A percentile compares a stretch with the other conserved stretches of the same genome.
Conservation (phyloP, 805 yeast species). For the Candida argentea region DNA sequence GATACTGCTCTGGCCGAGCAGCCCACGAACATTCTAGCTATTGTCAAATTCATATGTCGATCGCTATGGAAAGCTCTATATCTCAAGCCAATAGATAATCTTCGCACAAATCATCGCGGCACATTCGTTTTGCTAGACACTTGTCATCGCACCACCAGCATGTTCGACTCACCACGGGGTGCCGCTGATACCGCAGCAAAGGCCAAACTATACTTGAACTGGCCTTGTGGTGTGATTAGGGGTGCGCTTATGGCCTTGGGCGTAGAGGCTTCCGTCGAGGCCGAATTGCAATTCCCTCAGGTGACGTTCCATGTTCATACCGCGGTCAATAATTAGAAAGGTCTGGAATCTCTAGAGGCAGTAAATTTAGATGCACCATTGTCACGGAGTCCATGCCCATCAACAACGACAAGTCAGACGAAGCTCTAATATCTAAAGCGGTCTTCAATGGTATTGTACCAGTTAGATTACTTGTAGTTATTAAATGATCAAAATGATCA, state of each 20-base stretch:
- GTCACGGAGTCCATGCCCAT: too few species aligned
- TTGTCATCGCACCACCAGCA: slow-evolving; percentile 42
- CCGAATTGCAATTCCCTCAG: slow-evolving; percentile 56
- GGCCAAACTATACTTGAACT: slow-evolving; percentile 46
- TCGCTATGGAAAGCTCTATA: slow-evolving; percentile 81
- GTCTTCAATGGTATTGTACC: too few species aligned
- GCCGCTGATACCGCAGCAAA: slow-evolving; percentile 33
- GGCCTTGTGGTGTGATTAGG: slow-evolving; percentile 67
- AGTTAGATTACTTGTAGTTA: too few species aligned
- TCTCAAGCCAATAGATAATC: slow-evolving; percentile 82
- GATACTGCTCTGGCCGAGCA: slow-evolving; percentile 17
- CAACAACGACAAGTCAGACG: too few species aligned
- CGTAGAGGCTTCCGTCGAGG: slow-evolving; percentile 51
- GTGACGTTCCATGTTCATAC: slow-evolving; percentile 72
- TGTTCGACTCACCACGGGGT: slow-evolving; percentile 39
- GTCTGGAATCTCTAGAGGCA: background rate
- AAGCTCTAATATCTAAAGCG: too few species aligned
- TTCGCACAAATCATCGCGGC: slow-evolving; percentile 86
- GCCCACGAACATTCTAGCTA: slow-evolving; percentile 57
- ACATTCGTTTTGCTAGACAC: slow-evolving; percentile 73
- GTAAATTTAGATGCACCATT: too few species aligned
- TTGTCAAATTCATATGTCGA: slow-evolving; percentile 87
- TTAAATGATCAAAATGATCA: too few species aligned
- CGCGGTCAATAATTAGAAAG: slow-evolving; percentile 21
- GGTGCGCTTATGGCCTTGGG: slow-evolving; percentile 67